Percentiles rank a stretch among this genome's conserved stretches.
Evolutionary conservation across 2,329 filamentous ascomycete species (phyloP).

Genomic region (Dothistroma pini): DNA sequence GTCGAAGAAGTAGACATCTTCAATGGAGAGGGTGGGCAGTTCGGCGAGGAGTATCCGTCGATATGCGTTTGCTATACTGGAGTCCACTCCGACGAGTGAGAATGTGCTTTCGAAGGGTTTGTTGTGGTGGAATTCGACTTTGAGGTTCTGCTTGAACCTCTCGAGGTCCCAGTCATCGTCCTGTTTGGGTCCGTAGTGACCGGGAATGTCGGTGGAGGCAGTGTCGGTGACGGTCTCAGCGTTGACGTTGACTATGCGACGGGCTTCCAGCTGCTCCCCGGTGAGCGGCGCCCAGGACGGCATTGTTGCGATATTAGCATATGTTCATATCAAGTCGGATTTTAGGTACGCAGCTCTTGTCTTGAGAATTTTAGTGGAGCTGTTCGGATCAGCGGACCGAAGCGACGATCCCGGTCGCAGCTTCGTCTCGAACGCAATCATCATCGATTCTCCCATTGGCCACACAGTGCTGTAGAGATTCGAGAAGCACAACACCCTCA

Average conservation of each 20-base stretch:
- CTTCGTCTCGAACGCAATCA: background rate
- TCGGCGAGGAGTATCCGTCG: slow-evolving; percentile 93
- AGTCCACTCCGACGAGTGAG: slow-evolving; percentile 87
- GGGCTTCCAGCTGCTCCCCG: slow-evolving; percentile 57
- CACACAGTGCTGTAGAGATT: background rate
- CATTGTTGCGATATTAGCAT: slow-evolving; percentile 16
- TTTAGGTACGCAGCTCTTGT: background rate
- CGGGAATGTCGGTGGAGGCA: slow-evolving; percentile 85
- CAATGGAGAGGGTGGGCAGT: slow-evolving; percentile 89
- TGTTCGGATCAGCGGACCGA: background rate
- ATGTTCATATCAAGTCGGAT: background rate
- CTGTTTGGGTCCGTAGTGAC: slow-evolving; percentile 78
- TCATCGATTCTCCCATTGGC: slow-evolving; percentile 14
- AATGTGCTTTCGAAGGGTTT: slow-evolving; percentile 74
- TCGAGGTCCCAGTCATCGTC: slow-evolving; percentile 75
- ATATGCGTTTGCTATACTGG: slow-evolving; percentile 93
- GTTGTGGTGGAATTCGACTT: slow-evolving; percentile 81
- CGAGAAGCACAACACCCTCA: background rate
- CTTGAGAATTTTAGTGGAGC: background rate
- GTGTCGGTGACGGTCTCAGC: slow-evolving; percentile 87
- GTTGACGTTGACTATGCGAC: slow-evolving; percentile 84
- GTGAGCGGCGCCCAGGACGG: slow-evolving; percentile 37
- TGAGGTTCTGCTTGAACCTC: slow-evolving; percentile 67
- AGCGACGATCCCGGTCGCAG: background rate
- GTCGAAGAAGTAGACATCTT: slow-evolving; percentile 88